phyloP scores from a whole-genome alignment of 805 yeast genomes.

The Torulaspora indica region DNA sequence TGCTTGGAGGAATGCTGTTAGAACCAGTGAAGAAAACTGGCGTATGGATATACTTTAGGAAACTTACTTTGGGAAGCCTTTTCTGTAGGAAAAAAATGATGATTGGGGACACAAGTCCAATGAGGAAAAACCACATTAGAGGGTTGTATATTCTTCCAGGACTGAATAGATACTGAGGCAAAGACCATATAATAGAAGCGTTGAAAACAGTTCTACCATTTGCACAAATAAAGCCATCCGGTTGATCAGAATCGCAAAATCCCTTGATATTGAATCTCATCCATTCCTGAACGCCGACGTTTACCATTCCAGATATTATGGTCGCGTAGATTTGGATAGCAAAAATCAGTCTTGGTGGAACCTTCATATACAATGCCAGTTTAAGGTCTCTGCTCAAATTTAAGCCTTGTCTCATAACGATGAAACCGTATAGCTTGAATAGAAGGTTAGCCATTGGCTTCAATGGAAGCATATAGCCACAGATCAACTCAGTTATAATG shows the following conservation, averaged over 20 bases:
- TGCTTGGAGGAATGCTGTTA: slow-evolving; percentile 70
- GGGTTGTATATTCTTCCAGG: slow-evolving; percentile 50
- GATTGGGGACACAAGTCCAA: slow-evolving; percentile 44
- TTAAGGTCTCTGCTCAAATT: slow-evolving; percentile 49
- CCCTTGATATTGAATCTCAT: slow-evolving; percentile 38
- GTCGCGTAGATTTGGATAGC: slow-evolving; percentile 42
- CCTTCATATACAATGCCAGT: slow-evolving; percentile 52
- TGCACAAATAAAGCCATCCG: slow-evolving; percentile 43
- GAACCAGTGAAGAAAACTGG: slow-evolving; percentile 60
- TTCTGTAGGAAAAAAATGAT: slow-evolving; percentile 34
- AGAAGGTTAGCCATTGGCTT: slow-evolving; percentile 52
- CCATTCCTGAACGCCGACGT: slow-evolving; percentile 41
- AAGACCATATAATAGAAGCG: slow-evolving; percentile 51
- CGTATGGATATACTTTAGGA: slow-evolving; percentile 43
- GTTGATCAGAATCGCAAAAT: slow-evolving; percentile 40
- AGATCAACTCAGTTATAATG: slow-evolving; percentile 54
- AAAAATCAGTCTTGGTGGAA: slow-evolving; percentile 54
- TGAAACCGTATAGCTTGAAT: slow-evolving; percentile 51
- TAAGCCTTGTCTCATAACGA: slow-evolving; percentile 51
- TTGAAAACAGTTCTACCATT: slow-evolving; percentile 43
- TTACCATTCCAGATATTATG: slow-evolving; percentile 38
- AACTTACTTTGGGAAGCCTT: slow-evolving; percentile 30
- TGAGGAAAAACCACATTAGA: slow-evolving; percentile 50
- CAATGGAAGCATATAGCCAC: slow-evolving; percentile 57
- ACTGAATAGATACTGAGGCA: slow-evolving; percentile 50